phyloP scores from a whole-genome alignment of 2,329 filamentous ascomycete species.

The Pyricularia sp. region DNA sequence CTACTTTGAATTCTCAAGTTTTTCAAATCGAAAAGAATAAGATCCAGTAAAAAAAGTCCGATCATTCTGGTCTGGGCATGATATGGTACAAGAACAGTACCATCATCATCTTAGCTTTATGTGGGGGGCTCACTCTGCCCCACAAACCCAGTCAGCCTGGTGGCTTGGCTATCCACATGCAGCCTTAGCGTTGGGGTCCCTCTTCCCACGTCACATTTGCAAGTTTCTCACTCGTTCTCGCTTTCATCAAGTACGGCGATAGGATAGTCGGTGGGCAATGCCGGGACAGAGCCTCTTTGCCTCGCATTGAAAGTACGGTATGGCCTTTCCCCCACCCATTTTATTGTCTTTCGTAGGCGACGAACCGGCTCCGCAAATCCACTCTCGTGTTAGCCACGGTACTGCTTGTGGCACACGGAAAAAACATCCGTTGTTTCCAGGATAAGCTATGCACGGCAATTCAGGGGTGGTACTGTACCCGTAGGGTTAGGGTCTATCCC shows the following conservation, averaged over 20 bases:
- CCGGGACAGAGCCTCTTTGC: background rate
- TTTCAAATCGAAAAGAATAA: too few species aligned
- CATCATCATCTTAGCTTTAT: background rate
- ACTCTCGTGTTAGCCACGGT: too few species aligned
- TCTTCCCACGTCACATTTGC: background rate
- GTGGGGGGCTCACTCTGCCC: background rate
- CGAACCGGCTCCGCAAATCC: background rate
- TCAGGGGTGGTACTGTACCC: too few species aligned
- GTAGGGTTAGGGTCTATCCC: too few species aligned
- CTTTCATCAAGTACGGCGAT: background rate
- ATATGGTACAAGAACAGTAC: background rate
- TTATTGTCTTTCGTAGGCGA: background rate
- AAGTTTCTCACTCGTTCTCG: background rate
- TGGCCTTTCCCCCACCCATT: background rate
- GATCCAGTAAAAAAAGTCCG: background rate
- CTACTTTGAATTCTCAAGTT: background rate
- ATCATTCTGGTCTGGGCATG: background rate
- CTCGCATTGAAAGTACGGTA: background rate
- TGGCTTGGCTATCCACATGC: background rate
- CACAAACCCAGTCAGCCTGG: background rate
- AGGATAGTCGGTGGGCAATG: background rate
- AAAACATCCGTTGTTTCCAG: too few species aligned
- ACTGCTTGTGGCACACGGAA: too few species aligned
- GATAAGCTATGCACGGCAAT: too few species aligned
- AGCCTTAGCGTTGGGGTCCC: background rate